These are phyloP conservation scores for Aegilops tauschii DNA, from an alignment of 176 grass and related monocot genomes.

Conservation along the genomic window DNA sequence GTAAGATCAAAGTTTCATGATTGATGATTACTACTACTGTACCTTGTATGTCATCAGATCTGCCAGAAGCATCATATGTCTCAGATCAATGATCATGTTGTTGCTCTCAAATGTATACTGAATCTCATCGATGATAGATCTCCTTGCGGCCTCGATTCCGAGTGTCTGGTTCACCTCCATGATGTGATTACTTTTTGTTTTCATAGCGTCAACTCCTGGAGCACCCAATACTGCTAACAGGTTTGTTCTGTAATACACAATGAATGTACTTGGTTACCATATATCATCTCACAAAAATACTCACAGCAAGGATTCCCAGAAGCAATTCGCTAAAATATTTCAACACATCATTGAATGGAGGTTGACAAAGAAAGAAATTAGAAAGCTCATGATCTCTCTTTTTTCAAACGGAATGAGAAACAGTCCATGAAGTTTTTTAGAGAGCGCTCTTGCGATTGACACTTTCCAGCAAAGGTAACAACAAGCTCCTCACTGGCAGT, in stretches of 20 bases:
- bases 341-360: not conserved
- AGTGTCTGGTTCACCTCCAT: constrained; percentile 76
- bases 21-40: not conserved
- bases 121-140: constrained; percentile 81
- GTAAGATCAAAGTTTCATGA: not conserved
- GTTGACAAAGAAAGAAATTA: constrained; percentile 1
- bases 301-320: not conserved
- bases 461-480: not conserved
- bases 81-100: constrained; percentile 87
- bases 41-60: constrained; percentile 99
- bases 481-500: not conserved
- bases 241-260: constrained; percentile 65
- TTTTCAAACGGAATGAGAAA: not conserved
- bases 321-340: constrained; percentile 12
- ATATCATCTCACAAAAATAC: not conserved
- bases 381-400: not conserved
- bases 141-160: constrained; percentile 88
- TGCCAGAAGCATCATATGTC: constrained; percentile 97
- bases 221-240: constrained; percentile 84
- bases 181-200: constrained; percentile 83
- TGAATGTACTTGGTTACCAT: constrained; percentile 13
- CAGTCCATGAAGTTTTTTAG: not conserved
- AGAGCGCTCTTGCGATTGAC: not conserved
- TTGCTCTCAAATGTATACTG: constrained; percentile 61
- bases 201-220: constrained; percentile 66